Evolutionary conservation across 192 early-diverging fungal species (phyloP).

Genomic region (Bifiguratus adelaidae): DNA sequence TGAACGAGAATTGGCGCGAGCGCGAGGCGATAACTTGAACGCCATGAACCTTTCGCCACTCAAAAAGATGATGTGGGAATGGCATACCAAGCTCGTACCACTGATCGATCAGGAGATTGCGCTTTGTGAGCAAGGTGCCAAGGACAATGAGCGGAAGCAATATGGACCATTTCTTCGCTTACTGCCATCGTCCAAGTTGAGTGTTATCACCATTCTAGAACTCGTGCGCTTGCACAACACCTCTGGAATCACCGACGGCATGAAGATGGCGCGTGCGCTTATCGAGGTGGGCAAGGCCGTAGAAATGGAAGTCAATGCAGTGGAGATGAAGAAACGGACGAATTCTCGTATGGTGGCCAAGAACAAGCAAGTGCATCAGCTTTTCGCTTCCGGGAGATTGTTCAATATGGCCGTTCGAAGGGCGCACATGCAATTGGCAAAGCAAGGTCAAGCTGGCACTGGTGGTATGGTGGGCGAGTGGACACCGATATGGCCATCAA

Average conservation of each 20-base stretch:
- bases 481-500: conserved; percentile 21
- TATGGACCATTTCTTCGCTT: conserved; percentile 57
- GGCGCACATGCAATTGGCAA: conserved; percentile 45
- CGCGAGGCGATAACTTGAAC: conserved; percentile 43
- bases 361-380: conserved; percentile 46
- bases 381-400: conserved; percentile 66
- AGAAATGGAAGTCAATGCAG: conserved; percentile 74
- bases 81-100: conserved; percentile 62
- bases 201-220: conserved; percentile 78
- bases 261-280: conserved; percentile 42
- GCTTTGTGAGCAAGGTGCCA: conserved; percentile 12
- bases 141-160: not conserved
- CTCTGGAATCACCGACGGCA: conserved; percentile 34
- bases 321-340: conserved; percentile 58
- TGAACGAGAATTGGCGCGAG: conserved; percentile 35
- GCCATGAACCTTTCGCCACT: conserved; percentile 37
- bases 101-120: conserved; percentile 61
- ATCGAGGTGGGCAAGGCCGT: conserved; percentile 62
- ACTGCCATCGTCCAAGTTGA: conserved; percentile 59
- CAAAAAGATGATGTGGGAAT: conserved; percentile 51
- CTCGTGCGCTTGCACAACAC: conserved; percentile 51
- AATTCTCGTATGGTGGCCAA: conserved; percentile 43
- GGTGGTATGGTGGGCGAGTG: conserved; percentile 12
- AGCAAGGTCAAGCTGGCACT: conserved; percentile 19
- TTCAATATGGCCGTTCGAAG: conserved; percentile 74